Percentiles rank a stretch among this genome's conserved stretches.
Evolutionary conservation across 2,329 filamentous ascomycete species (phyloP).

Genomic region (Orbilia ellipsospora): DNA sequence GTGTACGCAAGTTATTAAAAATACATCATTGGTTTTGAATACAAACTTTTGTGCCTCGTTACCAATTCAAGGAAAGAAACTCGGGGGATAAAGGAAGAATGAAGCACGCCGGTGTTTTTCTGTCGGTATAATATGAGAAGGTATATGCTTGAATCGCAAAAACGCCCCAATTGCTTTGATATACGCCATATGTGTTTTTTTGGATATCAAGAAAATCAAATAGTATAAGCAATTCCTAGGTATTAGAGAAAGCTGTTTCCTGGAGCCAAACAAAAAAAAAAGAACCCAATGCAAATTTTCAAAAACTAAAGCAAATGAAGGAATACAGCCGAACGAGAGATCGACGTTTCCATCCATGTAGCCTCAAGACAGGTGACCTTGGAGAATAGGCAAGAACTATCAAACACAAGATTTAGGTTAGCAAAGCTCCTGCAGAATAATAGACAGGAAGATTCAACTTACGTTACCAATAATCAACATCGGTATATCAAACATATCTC

Average conservation of each 20-base stretch:
- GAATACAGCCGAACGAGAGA: not conserved
- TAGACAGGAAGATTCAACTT: constrained; percentile 63
- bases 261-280: constrained; percentile 9
- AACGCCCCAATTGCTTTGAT: constrained; percentile 44
- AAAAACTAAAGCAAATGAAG: constrained; percentile 2
- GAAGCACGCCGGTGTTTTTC: not conserved
- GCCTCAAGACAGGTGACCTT: constrained; percentile 39
- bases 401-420: not conserved
- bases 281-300: constrained; percentile 9
- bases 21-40: too few relatives aligned
- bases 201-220: constrained; percentile 44
- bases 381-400: constrained; percentile 51
- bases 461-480: constrained; percentile 99
- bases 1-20: too few relatives aligned
- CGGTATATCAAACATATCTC: constrained; percentile 97
- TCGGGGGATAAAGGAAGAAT: not conserved
- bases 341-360: not conserved
- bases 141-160: constrained; percentile 31
- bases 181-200: constrained; percentile 26
- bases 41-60: too few relatives aligned
- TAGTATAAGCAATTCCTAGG: constrained; percentile 33
- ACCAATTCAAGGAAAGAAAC: not conserved
- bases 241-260: constrained; percentile 33
- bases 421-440: too few relatives aligned
- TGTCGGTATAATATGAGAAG: not conserved